Evolutionary conservation across 169 alveolate species (phyloP), one percentile per base, ranked within the genome.

Genomic region (Eimeria praecox): DNA sequence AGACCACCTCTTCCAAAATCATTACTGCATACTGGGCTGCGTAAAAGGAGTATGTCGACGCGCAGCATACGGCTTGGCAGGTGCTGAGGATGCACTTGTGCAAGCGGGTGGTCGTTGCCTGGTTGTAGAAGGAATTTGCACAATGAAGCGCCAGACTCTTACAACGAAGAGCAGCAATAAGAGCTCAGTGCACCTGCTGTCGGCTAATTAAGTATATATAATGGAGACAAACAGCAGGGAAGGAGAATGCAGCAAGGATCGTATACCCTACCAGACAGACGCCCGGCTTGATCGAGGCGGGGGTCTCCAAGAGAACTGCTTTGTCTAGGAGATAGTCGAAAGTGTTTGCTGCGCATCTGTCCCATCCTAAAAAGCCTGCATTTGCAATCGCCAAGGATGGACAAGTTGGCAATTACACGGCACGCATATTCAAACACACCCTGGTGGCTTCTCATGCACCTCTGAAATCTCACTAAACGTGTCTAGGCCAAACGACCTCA

Each of bases 351-450:
- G 80, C 78, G 49, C 93, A 86, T 30, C 93, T 59, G 30, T 86
- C 93, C 93, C 93, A 86, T 12, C 93, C 93, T 82, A 86, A 42
- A 35, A 86, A 62, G 46, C 93, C 93, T 86, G 93, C 77, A 59
- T 35, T 12, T 44, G n/a, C 44, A 14, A 14, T n/a, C 6, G 80
- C 9, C 49, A 3, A 40, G 62, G 16, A 46, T 42, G 24, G 22
- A 10, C 44, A 82, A 49, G 90, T 35, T 0, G 49, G 44, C 3
- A 82, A 54, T 35, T 18, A 22, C 83, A 42, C 56, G 40, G 16
- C 38, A 38, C 30, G 64, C 44, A 46, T 12, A 12, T 16, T 49
- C 14, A 69, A 14, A 16, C 0, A 16, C 44, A 35, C 44, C 24
- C 18, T 1, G 42, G 77, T 66, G 18, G 44, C 42, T n/a, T n/a